phyloP scores from a whole-genome alignment of 2,329 filamentous ascomycete genomes.

The Clarireedia sp. region DNA sequence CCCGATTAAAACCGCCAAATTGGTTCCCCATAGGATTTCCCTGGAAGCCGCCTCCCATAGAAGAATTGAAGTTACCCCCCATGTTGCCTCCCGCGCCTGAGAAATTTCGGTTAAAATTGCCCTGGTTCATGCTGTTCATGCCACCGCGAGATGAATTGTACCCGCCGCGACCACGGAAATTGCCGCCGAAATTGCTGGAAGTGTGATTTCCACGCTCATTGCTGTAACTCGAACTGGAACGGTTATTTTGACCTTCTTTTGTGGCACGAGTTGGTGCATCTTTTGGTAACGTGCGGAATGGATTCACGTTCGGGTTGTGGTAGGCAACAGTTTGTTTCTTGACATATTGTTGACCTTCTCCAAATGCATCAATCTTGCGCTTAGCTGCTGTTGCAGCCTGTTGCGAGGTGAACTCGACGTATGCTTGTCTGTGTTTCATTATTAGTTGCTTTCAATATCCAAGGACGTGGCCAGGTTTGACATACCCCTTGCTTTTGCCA shows the following conservation, averaged over 20 bases:
- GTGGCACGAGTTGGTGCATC: constrained; percentile 66
- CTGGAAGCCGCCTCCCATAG: constrained; percentile 42
- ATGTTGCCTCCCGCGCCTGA: constrained; percentile 38
- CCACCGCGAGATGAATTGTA: constrained; percentile 35
- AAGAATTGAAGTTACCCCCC: constrained; percentile 36
- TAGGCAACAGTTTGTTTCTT: constrained; percentile 68
- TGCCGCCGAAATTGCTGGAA: constrained; percentile 30
- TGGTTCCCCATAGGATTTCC: constrained; percentile 36
- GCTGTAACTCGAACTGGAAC: constrained; percentile 41
- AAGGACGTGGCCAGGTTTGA: constrained; percentile 8
- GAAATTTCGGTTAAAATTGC: constrained; percentile 45
- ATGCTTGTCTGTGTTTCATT: constrained; percentile 50
- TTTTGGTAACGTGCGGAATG: constrained; percentile 85
- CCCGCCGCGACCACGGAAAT: constrained; percentile 44
- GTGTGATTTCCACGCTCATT: constrained; percentile 34
- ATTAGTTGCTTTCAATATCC: background rate
- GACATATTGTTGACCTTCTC: constrained; percentile 43
- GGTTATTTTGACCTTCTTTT: constrained; percentile 52
- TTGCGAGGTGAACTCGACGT: constrained; percentile 73
- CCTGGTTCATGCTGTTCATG: constrained; percentile 41
- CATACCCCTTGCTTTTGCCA: constrained; percentile 94
- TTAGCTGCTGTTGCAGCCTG: constrained; percentile 84
- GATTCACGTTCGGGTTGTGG: constrained; percentile 69
- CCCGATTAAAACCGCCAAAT: constrained; percentile 44
- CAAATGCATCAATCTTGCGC: constrained; percentile 62